Evolutionary conservation across 1,139 yeast genomes (phyloP), one percentile per base, ranked within the genome.

Genomic region (Saccharomyces pastorianus): DNA sequence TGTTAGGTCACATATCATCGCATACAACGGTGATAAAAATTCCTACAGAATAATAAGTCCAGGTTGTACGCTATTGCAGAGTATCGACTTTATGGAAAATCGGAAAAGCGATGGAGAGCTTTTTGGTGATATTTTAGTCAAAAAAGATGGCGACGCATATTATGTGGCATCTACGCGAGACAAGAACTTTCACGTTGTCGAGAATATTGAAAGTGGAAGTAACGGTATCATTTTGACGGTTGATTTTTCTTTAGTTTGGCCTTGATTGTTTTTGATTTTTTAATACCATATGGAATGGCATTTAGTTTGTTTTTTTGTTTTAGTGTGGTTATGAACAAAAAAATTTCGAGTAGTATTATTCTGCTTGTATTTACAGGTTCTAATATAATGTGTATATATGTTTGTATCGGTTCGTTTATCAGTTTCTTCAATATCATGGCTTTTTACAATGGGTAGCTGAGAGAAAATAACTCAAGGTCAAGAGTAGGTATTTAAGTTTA

Each of bases 171-270:
- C 70, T n/a, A 75, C 67, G 44, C 59, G 57, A 7, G 70, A 70
- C 38, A 71, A 71, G 34, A 69, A 72, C 60, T 71, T 76, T 69
- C 66, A 75, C 49, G 61, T 64, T 20, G 81, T 82, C 5, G 62
- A 67, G 17, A 61, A 67, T 11, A 76, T 79, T 25, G 76, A 73
- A 55, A 73, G 76, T 54, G 82, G 80, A 44, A 79, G 76, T 31
- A 84, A 84, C 63, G 90, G 89, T 51, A 81, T 79, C 48, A 73
- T 84, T 25, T 73, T 83, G 56, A 73, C 80, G 7, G 73, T 83
- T 51, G 76, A 75, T 54, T 74, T 75, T 54, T 68, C 76, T 41
- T 71, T 80, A 54, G 72, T 48, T 23, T 53, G 49, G 54, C 63
- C 62, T 32, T 47, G 7, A n/a, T 13, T 47, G 17, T 31, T 34